Base-by-base conservation (phyloP, 2,329 filamentous ascomycete species). In the Tolypocladium cylindrosporum region DNA sequence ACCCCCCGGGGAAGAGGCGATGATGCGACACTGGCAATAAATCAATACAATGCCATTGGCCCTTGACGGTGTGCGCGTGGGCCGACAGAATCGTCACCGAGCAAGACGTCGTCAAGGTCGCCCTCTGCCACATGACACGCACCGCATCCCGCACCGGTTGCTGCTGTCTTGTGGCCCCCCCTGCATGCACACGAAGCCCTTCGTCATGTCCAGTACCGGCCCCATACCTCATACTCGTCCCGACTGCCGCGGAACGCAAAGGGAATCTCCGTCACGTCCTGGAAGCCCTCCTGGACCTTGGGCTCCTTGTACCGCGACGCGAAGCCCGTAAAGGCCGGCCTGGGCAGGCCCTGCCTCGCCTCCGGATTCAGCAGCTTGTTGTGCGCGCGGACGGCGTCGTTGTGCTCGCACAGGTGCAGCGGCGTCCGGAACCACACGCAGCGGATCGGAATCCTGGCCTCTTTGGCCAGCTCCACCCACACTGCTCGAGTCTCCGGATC, bases 391-490 rank as follows among this genome's bases (percentile, higher is more conserved):
- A 96, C 89, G 1, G 83, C 84, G 68, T 96, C 89, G 68, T 99
- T 99, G 75, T 99, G 94, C 69, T 91, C 85, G 64, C 83, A 86
- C 10, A 96, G 70, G 50, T 82, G 79, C 34, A 85, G 72, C 1
- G 86, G 78, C 14, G 91, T 88, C 55, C 86, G 88, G 75, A 99
- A 94, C 72, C 89, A 88, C 11, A 97, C 79, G 68, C 93, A 96
- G 53, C 93, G 88, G 64, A 96, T 88, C 2, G 89, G 87, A 2
- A 95, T 78, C 4, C 82, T 77, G 66, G 84, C 75, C 65, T 87
- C 87, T 62, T 79, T 81, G 21, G 91, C 91, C 37, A 97, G 74
- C 34, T 83, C 76, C 39, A 90, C 74, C 93, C 93, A 97, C 60
- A 89, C 75, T n/a, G 81, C 80, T 62, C 94, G 82, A 31, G 87